Percentiles rank a stretch among this genome's conserved stretches.
These are phyloP conservation scores for Plectosphaerella plurivora DNA, from an alignment of 2,329 filamentous ascomycete species.

Conservation along the genomic window DNA sequence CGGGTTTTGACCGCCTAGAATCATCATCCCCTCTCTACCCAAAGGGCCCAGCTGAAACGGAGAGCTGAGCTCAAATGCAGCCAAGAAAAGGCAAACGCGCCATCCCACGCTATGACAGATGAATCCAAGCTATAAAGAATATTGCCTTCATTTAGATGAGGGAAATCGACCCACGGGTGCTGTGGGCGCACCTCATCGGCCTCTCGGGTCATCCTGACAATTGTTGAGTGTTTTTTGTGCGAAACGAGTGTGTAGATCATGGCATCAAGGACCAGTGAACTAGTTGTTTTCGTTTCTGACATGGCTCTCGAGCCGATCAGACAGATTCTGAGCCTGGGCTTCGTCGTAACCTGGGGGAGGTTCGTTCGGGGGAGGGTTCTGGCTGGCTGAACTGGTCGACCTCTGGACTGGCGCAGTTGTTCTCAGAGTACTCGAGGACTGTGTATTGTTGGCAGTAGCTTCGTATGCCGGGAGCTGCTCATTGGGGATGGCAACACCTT, in stretches of 20 bases:
- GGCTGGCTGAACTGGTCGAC: constrained; percentile 30
- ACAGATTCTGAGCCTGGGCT: constrained; percentile 68
- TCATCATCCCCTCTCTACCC: too few relatives aligned
- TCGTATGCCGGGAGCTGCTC: constrained; percentile 90
- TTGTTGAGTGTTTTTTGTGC: too few relatives aligned
- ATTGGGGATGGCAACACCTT: constrained; percentile 62
- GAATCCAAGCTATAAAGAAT: too few relatives aligned
- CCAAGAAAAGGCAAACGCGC: background rate
- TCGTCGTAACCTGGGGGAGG: constrained; percentile 91
- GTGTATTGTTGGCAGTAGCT: constrained; percentile 38
- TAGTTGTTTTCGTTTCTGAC: constrained; percentile 69
- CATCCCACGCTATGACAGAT: background rate
- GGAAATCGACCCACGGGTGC: too few relatives aligned
- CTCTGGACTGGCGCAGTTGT: constrained; percentile 22
- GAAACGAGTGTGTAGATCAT: too few relatives aligned
- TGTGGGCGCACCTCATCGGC: too few relatives aligned
- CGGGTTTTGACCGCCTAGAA: too few relatives aligned
- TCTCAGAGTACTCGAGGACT: constrained; percentile 21
- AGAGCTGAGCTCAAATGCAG: too few relatives aligned
- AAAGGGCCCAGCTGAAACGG: too few relatives aligned
- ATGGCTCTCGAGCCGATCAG: constrained; percentile 60
- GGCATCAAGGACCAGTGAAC: background rate
- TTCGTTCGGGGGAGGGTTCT: constrained; percentile 54
- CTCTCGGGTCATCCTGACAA: too few relatives aligned
- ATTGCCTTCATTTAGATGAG: too few relatives aligned